Evolutionary conservation across 129 eudicot genomes (phyloP), one percentile per base, ranked within the genome.

Genomic region (Flaveria trinervia): DNA sequence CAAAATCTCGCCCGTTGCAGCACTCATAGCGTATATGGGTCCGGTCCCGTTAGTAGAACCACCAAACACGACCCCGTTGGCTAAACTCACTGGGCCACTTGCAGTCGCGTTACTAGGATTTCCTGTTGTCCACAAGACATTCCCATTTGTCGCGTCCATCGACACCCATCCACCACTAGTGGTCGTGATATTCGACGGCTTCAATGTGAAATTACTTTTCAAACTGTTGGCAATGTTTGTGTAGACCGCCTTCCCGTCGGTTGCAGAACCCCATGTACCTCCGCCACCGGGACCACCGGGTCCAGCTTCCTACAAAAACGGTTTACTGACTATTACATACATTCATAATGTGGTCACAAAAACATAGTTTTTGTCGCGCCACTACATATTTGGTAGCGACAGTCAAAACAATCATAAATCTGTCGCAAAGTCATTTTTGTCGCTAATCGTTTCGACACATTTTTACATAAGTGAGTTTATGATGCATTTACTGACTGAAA

Each of bases 161-260:
- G 97, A 89, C 71, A 89, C 96, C 97, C 96, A 92, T 51, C 86
- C 91, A 1, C 97, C 96, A 6, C 74, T 84, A 1, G 73, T 87
- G 5, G 96, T 85, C 18, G 85, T 80, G 49, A 52, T 72, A 51
- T 51, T 87, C 14, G 92, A 77, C 10, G 97, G 97, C 33, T 82
- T 79, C 3, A 92, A 83, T 17, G 79, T 79, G 82, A 92, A 87
- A 2, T 50, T 83, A 17, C 72, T 45, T 0, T 49, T 69, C 66
- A 72, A 14, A 41, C 84, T 73, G 51, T 92, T 92, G 14, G 73
- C 92, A 12, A 92, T 88, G 84, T 88, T 91, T 13, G 89, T 91
- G 84, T 88, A 91, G 2, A 88, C 51, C 5, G 77, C 78, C 12
- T 28, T 50, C 39, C 89, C 94, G 39, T 91, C 97, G 0, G 97